Base-by-base conservation (phyloP, 306 rosid species). In the Hippophae tibetana region DNA sequence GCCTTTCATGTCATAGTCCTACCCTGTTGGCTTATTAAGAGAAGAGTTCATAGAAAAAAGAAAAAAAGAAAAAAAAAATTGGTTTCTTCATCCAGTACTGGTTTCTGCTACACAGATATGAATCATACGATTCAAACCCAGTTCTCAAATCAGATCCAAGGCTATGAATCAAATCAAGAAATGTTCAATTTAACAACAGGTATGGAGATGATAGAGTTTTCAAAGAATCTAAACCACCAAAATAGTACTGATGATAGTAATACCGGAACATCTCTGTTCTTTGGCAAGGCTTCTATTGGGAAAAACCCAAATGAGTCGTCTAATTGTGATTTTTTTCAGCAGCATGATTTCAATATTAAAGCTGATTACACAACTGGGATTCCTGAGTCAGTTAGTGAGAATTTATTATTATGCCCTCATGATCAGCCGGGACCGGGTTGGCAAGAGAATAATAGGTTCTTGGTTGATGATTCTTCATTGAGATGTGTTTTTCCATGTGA, bases 401-500 rank as follows among this genome's bases (percentile, higher is more conserved):
- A 80, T 72, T 76, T 82, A 49, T 66, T 83, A 13, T 74, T 62
- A 0, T 82, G 75, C 47, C 42, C 65, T 64, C 67, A 70, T 8
- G 4, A 31, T 31, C 38, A 31, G 38, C 38, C 77, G 0, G 75
- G 68, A 26, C 31, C 71, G 47, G 80, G 89, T 89, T 79, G 70
- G 38, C 38, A 31, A 45, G 72, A 18, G 23, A 18, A 75, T 52
- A 64, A 65, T 58, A 78, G 76, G 75, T 78, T 84, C 60, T 7
- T 78, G 5, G 77, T 83, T 11, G 90, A 80, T 61, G 90, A 89
- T 66, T 86, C 95, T 61, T 80, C 95, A 13, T 12, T 90, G 49
- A 78, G 97, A 61, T 81, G 84, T 50, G 86, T 86, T 40, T 85
- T 90, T 46, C 89, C 94, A 26, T 87, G 85, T 56, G 90, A 87